Evolutionary conservation across 345 rosid genomes (phyloP), one percentile per base, ranked within the genome.

Genomic region (Syzygium grande): DNA sequence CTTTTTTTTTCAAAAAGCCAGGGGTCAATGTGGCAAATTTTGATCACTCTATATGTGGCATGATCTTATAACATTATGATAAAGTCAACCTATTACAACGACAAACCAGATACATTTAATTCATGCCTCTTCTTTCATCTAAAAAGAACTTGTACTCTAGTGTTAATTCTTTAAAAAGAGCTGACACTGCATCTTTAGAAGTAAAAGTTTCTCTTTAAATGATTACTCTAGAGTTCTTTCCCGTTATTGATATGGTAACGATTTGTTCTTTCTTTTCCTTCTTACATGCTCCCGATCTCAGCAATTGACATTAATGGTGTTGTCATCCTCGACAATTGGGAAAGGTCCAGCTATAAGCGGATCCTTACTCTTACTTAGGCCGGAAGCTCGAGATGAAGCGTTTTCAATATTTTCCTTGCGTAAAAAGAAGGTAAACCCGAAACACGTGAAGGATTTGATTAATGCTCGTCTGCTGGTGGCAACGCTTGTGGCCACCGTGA

Each of bases 241-340:
- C 16, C 16, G 8, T 2, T 59, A 59, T 59, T 17, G 12, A 59
- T 12, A 59, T 25, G 30, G 68, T 3, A 59, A 23, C n/a, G n/a
- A 0, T 6, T 63, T 17, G 0, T 29, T 63, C 0, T n/a, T 0
- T 38, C 21, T 29, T 29, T n/a, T n/a, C n/a, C n/a, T n/a, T n/a
- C n/a, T n/a, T n/a, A n/a, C n/a, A n/a, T n/a, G n/a, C n/a, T n/a
- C n/a, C 5, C 41, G 2, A 29, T 63, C 77, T 17, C 41, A 30
- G 78, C 10, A 7, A 2, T 65, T 65, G 78, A 11, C 0, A 65
- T 2, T 7, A 5, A 3, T 29, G 0, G 43, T 19, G 0, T 65
- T 65, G 78, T n/a, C n/a, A n/a, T n/a, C n/a, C n/a, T n/a, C n/a
- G n/a, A n/a, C n/a, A n/a, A n/a, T n/a, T n/a, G n/a, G n/a, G n/a